Base-by-base conservation (phyloP, 2,329 filamentous ascomycete genomes). In the Dactylellina sp. region DNA sequence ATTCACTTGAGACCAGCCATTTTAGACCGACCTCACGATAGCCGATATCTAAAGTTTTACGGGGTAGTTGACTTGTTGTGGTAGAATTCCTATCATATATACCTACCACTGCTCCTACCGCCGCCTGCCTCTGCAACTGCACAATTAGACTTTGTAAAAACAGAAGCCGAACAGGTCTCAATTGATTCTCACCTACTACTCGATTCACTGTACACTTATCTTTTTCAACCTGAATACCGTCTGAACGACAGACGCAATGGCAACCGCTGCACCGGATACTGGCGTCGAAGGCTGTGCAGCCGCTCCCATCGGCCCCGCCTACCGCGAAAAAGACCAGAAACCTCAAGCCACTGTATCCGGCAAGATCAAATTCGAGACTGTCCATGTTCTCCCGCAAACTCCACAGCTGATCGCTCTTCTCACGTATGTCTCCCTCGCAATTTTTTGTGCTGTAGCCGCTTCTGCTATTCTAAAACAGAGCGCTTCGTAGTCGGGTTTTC, bases 331-430 rank as follows among this genome's bases (percentile, higher is more conserved):
- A 20, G 72, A 75, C 37, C 39, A 75, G 75, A 79, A 79, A 46
- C 78, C 78, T 32, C 60, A 79, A 35, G 78, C 78, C 57, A 79
- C 78, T 1, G 90, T 98, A 44, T 99, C 95, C 11, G 93, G 89
- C 65, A 86, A 88, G 72, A 89, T 97, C 40, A 83, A 88, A 47
- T 89, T 92, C 79, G 89, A 93, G 75, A 97, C 96, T 84, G 92
- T 99, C 77, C 90, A 93, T 80, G 90, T 96, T 76, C 85, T 99
- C 49, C 87, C 91, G 28, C 95, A 98, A 83, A 97, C 95, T 9
- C 93, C 95, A 53, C 95, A 99, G 84, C 87, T 99, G 77, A 99
- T 99, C 83, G 93, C 95, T 77, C 87, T 99, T 77, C 87, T 99
- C 83, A 97, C 95, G 95, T 97, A 88, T 85, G 93, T 88, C n/a